phyloP scores from a whole-genome alignment of 129 eudicot genomes.

The Helichrysum umbraculigerum region DNA sequence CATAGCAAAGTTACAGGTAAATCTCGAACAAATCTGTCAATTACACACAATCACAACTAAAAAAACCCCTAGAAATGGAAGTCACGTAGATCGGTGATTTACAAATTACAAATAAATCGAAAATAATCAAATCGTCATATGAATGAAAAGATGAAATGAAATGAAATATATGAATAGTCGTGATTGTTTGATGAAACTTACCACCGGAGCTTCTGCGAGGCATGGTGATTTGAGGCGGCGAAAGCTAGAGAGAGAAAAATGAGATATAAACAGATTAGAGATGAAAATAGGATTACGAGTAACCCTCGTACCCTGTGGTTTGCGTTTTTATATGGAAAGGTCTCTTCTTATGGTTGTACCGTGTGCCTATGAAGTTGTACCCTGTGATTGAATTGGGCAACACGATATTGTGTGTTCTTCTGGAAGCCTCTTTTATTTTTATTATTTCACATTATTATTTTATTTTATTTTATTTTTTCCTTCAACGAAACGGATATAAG shows the following conservation, averaged over 20 bases:
- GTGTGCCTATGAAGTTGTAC: background rate
- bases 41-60: background rate
- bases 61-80: slow-evolving; percentile 17
- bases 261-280: background rate
- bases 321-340: background rate
- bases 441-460: background rate
- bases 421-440: background rate
- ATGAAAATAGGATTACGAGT: background rate
- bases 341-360: background rate
- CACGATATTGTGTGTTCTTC: slow-evolving; percentile 2
- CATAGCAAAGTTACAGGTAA: background rate
- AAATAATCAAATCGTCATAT: background rate
- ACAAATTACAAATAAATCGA: slow-evolving; percentile 7
- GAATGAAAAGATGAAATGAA: background rate
- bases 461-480: too few species aligned
- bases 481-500: background rate
- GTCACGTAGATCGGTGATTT: background rate
- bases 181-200: slow-evolving; percentile 25
- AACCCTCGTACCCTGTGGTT: background rate
- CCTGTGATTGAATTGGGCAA: background rate
- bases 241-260: slow-evolving; percentile 21
- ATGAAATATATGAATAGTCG: background rate
- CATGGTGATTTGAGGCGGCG: slow-evolving; percentile 45
- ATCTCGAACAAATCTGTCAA: background rate
- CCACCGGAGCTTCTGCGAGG: slow-evolving; percentile 91